A percentile compares a stretch with the other conserved stretches of the same genome.
Evolutionary conservation across 345 rosid species (phyloP).

Genomic region (Reutealis trisperma): DNA sequence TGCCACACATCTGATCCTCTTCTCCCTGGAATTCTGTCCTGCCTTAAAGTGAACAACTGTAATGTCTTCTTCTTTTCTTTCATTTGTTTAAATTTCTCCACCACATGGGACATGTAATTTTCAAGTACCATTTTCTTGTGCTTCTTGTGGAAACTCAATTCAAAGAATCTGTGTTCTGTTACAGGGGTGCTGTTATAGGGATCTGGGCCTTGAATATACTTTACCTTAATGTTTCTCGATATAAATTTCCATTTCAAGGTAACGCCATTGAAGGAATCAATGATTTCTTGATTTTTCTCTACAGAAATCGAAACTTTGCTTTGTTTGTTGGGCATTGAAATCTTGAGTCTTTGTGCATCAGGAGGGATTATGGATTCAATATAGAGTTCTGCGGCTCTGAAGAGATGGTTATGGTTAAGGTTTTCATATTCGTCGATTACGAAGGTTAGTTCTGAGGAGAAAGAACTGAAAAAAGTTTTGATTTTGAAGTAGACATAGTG

Average conservation of each 20-base stretch:
- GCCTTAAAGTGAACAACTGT: slow-evolving; percentile 23
- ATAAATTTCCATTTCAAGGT: slow-evolving; percentile 33
- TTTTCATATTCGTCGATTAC: slow-evolving; percentile 40
- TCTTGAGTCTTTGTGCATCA: slow-evolving; percentile 17
- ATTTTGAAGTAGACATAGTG: slow-evolving; percentile 27
- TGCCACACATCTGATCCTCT: slow-evolving; percentile 24
- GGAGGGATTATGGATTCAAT: slow-evolving; percentile 40
- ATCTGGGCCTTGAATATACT: neutral
- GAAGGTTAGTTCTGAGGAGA: slow-evolving; percentile 30
- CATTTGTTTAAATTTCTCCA: slow-evolving; percentile 24
- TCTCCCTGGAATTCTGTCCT: slow-evolving; percentile 12
- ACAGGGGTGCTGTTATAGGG: neutral
- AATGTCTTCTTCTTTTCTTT: slow-evolving; percentile 23
- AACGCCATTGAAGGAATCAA: slow-evolving; percentile 36
- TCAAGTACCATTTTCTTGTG: slow-evolving; percentile 32
- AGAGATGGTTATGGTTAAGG: slow-evolving; percentile 37
- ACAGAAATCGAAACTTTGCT: slow-evolving; percentile 21
- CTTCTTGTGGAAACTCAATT: slow-evolving; percentile 41
- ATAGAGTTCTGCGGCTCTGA: slow-evolving; percentile 38
- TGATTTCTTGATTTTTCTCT: slow-evolving; percentile 28
- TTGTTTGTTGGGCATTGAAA: slow-evolving; percentile 20
- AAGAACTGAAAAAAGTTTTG: slow-evolving; percentile 15
- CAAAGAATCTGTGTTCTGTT: slow-evolving; percentile 20
- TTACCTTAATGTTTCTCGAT: neutral
- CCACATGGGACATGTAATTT: slow-evolving; percentile 24